A percentile compares a stretch with the other conserved stretches of the same genome.
phyloP scores from a whole-genome alignment of 2,329 filamentous ascomycete genomes.

The Juglanconis sp. region DNA sequence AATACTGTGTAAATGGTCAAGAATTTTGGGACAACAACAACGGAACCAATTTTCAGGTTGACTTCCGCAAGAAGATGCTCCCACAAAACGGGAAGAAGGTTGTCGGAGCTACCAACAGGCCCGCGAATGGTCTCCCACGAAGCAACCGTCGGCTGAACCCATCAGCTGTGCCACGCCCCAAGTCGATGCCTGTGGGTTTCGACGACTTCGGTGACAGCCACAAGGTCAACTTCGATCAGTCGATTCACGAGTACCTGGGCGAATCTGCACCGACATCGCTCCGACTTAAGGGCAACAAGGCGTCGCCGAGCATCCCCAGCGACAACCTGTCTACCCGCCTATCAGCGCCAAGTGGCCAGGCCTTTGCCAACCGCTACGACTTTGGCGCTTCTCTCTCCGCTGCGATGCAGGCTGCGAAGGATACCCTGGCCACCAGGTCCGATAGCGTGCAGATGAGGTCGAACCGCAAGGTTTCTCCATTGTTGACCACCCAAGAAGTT shows the following conservation, averaged over 20 bases:
- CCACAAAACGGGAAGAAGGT: constrained; percentile 56
- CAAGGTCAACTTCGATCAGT: constrained; percentile 56
- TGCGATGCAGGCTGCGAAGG: constrained; percentile 73
- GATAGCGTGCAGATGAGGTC: constrained; percentile 58
- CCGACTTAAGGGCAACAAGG: constrained; percentile 68
- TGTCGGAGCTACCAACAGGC: constrained; percentile 48
- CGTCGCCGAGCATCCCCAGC: constrained; percentile 59
- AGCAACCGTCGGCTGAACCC: constrained; percentile 56
- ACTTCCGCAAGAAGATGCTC: constrained; percentile 79
- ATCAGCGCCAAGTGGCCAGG: constrained; percentile 60
- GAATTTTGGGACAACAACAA: constrained; percentile 97
- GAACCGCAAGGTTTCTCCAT: constrained; percentile 36
- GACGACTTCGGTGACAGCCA: constrained; percentile 70
- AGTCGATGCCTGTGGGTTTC: constrained; percentile 55
- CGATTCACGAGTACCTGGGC: constrained; percentile 60
- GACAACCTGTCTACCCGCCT: constrained; percentile 55
- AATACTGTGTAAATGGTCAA: constrained; percentile 77
- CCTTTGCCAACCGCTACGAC: constrained; percentile 91
- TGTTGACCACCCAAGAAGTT: constrained; percentile 8
- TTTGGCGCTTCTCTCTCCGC: constrained; percentile 89
- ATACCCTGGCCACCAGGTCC: constrained; percentile 54
- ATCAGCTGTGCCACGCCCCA: constrained; percentile 43
- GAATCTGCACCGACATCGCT: constrained; percentile 59
- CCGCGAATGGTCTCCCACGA: constrained; percentile 58
- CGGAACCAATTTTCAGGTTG: constrained; percentile 84